Evolutionary conservation across 139 green algal species (phyloP).

Genomic region (Nannochloris sp.): DNA sequence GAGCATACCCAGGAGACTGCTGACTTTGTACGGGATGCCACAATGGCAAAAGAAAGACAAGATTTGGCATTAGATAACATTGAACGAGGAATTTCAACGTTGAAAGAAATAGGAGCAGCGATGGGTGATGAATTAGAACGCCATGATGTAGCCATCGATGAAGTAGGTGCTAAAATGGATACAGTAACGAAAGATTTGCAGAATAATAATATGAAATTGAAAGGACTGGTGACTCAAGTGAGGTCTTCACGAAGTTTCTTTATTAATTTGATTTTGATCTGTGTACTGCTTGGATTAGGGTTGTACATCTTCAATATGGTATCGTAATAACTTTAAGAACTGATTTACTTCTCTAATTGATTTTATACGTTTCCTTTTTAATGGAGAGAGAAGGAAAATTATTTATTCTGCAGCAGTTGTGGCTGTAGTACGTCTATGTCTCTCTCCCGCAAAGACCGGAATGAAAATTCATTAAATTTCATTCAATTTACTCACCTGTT

Average conservation of each 20-base stretch:
- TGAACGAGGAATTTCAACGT: constrained; percentile 48
- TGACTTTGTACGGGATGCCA: constrained; percentile 38
- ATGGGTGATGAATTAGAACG: constrained; percentile 70
- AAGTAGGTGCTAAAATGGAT: constrained; percentile 74
- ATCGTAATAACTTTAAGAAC: too few species aligned
- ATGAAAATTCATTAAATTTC: too few species aligned
- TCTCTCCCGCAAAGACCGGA: too few species aligned
- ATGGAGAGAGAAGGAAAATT: too few species aligned
- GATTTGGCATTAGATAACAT: constrained; percentile 71
- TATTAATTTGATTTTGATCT: constrained; percentile 79
- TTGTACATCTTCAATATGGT: constrained; percentile 68
- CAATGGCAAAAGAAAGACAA: constrained; percentile 51
- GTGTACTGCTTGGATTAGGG: constrained; percentile 65
- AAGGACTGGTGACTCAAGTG: constrained; percentile 70
- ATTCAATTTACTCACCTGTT: too few species aligned
- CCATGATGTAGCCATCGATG: constrained; percentile 73
- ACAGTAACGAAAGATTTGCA: constrained; percentile 59
- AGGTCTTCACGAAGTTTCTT: constrained; percentile 72
- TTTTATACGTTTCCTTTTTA: too few species aligned
- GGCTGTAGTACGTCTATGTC: too few species aligned
- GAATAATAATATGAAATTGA: constrained; percentile 78
- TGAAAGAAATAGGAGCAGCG: constrained; percentile 63
- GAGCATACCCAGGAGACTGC: constrained; percentile 1
- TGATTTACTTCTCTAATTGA: too few species aligned
- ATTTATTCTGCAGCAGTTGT: too few species aligned